phyloP scores from a whole-genome alignment of 139 green algal species.

The Spirogloea muscicola region DNA sequence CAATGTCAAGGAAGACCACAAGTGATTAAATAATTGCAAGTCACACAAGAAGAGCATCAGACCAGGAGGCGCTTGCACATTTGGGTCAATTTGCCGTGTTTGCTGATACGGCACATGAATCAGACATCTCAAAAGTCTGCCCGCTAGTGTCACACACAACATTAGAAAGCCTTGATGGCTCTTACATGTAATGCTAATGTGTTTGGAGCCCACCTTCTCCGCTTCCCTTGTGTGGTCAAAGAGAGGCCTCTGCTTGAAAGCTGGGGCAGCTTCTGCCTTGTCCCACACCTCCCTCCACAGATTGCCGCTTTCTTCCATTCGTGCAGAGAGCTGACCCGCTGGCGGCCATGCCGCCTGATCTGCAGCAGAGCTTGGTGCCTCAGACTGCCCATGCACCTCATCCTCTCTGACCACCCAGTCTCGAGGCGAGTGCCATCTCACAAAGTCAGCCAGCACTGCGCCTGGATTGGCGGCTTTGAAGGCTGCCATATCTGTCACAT shows the following conservation, averaged over 20 bases:
- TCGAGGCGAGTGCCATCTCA: conserved; percentile 73
- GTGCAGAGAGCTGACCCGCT: conserved; percentile 10
- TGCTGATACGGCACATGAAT: too few relatives aligned
- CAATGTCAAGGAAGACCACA: conserved; percentile 1
- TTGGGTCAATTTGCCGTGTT: too few relatives aligned
- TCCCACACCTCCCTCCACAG: conserved; percentile 70
- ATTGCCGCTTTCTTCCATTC: conserved; percentile 46
- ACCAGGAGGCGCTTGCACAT: too few relatives aligned
- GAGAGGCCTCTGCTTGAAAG: conserved; percentile 32
- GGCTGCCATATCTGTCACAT: conserved; percentile 73
- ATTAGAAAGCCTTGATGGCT: too few relatives aligned
- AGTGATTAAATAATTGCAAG: too few relatives aligned
- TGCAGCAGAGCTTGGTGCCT: background rate
- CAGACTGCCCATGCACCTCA: background rate
- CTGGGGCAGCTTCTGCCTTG: background rate
- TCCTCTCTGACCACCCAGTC: conserved; percentile 54
- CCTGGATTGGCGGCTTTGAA: conserved; percentile 92
- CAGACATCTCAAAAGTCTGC: too few relatives aligned
- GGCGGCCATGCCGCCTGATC: conserved; percentile 31
- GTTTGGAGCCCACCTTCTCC: conserved; percentile 47
- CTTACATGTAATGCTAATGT: too few relatives aligned
- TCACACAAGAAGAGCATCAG: too few relatives aligned
- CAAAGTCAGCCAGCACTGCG: conserved; percentile 71
- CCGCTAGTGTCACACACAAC: too few relatives aligned
- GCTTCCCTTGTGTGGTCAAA: conserved; percentile 42